Evolutionary conservation across 352 stramenopile genomes (phyloP).

Genomic region (Globisporangium ultimum): DNA sequence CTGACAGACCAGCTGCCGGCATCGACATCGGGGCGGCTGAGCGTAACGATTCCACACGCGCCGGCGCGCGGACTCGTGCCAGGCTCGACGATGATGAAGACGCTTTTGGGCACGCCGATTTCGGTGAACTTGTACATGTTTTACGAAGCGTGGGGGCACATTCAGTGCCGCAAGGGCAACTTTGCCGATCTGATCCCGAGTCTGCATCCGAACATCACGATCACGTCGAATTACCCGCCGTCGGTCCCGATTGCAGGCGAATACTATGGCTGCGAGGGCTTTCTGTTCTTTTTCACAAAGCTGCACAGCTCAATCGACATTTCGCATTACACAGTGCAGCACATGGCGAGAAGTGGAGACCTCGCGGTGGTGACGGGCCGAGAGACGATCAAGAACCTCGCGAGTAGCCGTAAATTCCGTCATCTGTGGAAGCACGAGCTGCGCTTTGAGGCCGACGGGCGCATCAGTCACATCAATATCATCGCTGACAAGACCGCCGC

Average conservation of each 20-base stretch:
- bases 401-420: conserved; percentile 69
- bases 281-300: conserved; percentile 70
- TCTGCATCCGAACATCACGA: conserved; percentile 70
- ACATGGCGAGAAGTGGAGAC: conserved; percentile 66
- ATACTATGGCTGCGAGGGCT: conserved; percentile 57
- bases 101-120: conserved; percentile 52
- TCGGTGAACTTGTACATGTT: conserved; percentile 59
- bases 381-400: conserved; percentile 67
- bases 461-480: conserved; percentile 84
- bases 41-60: conserved; percentile 3
- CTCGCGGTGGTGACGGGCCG: conserved; percentile 74
- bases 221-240: conserved; percentile 77
- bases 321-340: conserved; percentile 61
- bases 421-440: conserved; percentile 85
- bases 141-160: conserved; percentile 72
- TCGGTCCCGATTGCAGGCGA: conserved; percentile 65
- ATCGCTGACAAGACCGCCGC: conserved; percentile 79
- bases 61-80: conserved; percentile 23
- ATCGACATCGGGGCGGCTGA: background rate
- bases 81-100: conserved; percentile 25
- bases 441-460: conserved; percentile 72
- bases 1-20: background rate
- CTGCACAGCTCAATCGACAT: conserved; percentile 72
- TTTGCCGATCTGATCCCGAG: conserved; percentile 75
- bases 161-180: conserved; percentile 74